phyloP scores from a whole-genome alignment of 2,329 filamentous ascomycete species.

The Colletotrichum sublineola region DNA sequence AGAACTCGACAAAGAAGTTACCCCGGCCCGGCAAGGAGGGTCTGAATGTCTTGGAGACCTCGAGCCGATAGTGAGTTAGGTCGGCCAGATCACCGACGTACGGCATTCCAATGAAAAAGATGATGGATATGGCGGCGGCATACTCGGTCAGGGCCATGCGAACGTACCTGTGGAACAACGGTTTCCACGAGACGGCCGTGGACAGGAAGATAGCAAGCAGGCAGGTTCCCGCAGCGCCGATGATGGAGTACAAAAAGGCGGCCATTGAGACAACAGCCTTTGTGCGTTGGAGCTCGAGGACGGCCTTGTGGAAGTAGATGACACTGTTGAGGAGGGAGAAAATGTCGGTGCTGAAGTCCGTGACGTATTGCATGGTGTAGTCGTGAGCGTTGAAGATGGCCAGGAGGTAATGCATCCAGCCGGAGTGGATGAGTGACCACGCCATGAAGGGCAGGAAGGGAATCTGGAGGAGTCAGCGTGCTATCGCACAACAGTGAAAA shows the following conservation, averaged over 20 bases:
- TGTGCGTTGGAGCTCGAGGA: slow-evolving; percentile 73
- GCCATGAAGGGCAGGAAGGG: slow-evolving; percentile 77
- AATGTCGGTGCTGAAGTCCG: slow-evolving; percentile 75
- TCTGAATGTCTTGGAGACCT: slow-evolving; percentile 67
- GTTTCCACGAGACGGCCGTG: slow-evolving; percentile 72
- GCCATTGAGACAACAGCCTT: slow-evolving; percentile 69
- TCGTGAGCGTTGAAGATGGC: slow-evolving; percentile 77
- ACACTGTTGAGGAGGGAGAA: slow-evolving; percentile 76
- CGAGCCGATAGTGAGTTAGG: slow-evolving; percentile 70
- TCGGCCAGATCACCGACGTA: slow-evolving; percentile 70
- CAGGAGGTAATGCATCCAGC: slow-evolving; percentile 74
- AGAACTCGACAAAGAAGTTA: slow-evolving; percentile 73
- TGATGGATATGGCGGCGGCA: slow-evolving; percentile 75
- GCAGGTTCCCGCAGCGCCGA: slow-evolving; percentile 74
- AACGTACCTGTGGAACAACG: slow-evolving; percentile 72
- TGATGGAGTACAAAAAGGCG: slow-evolving; percentile 74
- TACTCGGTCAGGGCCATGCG: slow-evolving; percentile 74
- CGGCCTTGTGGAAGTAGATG: slow-evolving; percentile 77
- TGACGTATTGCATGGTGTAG: slow-evolving; percentile 79
- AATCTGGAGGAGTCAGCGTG: slow-evolving; percentile 53
- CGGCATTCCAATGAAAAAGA: slow-evolving; percentile 74
- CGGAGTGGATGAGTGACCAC: slow-evolving; percentile 75
- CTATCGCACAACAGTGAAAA: too few species aligned
- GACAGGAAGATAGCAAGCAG: slow-evolving; percentile 72
- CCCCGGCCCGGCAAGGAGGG: slow-evolving; percentile 68